phyloP scores from a whole-genome alignment of 371 early-diverging fungal genomes.

The Mortierella sp. region DNA sequence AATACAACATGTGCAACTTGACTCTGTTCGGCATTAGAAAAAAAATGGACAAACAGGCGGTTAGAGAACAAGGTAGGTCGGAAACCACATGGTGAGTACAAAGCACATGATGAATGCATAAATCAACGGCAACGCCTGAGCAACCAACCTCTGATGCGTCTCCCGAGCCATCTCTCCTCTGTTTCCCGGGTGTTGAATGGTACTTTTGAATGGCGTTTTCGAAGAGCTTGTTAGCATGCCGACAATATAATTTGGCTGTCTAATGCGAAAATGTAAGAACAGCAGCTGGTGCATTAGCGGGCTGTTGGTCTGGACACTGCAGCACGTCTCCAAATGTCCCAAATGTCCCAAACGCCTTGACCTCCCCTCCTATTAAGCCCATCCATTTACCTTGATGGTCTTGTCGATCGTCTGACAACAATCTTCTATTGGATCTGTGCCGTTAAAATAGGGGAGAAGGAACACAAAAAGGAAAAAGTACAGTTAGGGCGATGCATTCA shows the following conservation, averaged over 20 bases:
- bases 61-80: background rate
- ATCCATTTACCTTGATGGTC: slow-evolving; percentile 27
- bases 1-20: slow-evolving; percentile 23
- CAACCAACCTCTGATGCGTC: slow-evolving; percentile 19
- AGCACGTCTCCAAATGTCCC: too few species aligned
- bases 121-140: background rate
- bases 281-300: background rate
- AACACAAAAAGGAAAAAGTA: background rate
- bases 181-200: slow-evolving; percentile 42
- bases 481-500: background rate
- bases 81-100: background rate
- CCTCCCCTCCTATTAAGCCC: background rate
- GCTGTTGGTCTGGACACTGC: too few species aligned
- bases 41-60: background rate
- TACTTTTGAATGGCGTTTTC: slow-evolving; percentile 40
- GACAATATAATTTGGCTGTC: slow-evolving; percentile 48
- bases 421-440: slow-evolving; percentile 41
- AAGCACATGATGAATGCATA: background rate
- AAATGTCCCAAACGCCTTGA: too few species aligned
- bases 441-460: background rate
- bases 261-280: slow-evolving; percentile 8
- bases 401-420: slow-evolving; percentile 38
- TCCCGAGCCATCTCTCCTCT: slow-evolving; percentile 24
- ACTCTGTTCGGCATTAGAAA: slow-evolving; percentile 7
- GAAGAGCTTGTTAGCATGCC: slow-evolving; percentile 39